Evolutionary conservation across 2,329 filamentous ascomycete genomes (phyloP), one percentile per base, ranked within the genome.

Genomic region (Metarhizium rileyi): DNA sequence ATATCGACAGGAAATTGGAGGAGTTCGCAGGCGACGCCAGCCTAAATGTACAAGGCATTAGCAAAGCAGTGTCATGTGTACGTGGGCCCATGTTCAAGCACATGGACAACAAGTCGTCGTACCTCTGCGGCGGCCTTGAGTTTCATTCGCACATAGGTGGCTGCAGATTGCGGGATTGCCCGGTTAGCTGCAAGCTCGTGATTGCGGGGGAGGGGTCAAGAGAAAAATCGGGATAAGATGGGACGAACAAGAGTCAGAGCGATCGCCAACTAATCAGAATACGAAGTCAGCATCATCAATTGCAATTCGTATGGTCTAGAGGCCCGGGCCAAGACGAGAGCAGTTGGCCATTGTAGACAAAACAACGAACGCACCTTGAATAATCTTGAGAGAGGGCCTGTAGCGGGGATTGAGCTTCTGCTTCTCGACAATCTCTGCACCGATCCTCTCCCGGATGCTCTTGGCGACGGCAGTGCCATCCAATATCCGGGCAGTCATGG

Each of bases 61-160:
- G 14, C 45, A 26, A 7, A 12, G 23, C 8, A 16, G 7, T n/a
- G 10, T 45, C 23, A 33, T n/a, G n/a, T n/a, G n/a, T n/a, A n/a
- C n/a, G n/a, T n/a, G n/a, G 35, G 5, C 35, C 18, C 18, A 36
- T 44, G 22, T 38, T 22, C 14, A 14, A 26, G 35, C n/a, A 38
- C n/a, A 20, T 38, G 35, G 16, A 20, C 5, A 38, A 20, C 5
- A 14, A n/a, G n/a, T n/a, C n/a, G n/a, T 27, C 48, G 59, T 73
- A 90, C 87, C 78, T 97, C 93, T 66, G 87, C 76, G 51, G 93
- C 93, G 57, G 93, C 93, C 78, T 96, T 98, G 63, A 96, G 74
- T 76, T 98, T 98, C 93, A 98, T 98, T 72, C 90, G 90, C 70
- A 98, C 91, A 86, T 98, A 98, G 47, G 91, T 97, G 63, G 84